Conservation (phyloP, 2,329 filamentous ascomycete genomes). For the Fusarium vanettenii region DNA sequence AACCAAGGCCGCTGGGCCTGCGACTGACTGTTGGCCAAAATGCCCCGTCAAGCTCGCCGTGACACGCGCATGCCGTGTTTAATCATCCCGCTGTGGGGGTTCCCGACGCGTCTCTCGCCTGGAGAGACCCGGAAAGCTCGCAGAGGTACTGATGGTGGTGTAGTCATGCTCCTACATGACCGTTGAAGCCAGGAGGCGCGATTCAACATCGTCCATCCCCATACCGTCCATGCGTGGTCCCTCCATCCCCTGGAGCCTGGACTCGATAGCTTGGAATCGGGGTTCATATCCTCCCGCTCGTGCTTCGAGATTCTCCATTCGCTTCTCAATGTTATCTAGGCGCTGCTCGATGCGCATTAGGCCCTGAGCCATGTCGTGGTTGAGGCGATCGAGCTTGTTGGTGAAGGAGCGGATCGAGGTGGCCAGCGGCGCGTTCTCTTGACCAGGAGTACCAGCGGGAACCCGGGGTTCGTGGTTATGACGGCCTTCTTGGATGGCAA, state of each 20-base stretch:
- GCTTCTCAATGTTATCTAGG: conserved; percentile 64
- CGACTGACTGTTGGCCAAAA: conserved; percentile 2
- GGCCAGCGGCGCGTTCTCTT: conserved; percentile 68
- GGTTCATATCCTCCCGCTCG: conserved; percentile 57
- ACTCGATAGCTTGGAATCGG: conserved; percentile 58
- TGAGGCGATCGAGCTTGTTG: conserved; percentile 70
- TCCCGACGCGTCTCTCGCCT: conserved; percentile 6
- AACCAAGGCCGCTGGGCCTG: conserved; percentile 8
- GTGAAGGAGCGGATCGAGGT: conserved; percentile 68
- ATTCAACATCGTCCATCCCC: conserved; percentile 59
- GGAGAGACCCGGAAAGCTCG: conserved; percentile 6
- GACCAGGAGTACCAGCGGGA: conserved; percentile 63
- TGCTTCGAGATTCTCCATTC: conserved; percentile 65
- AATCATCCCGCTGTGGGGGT: conserved; percentile 7
- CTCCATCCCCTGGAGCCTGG: conserved; percentile 56
- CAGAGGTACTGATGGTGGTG: conserved; percentile 13
- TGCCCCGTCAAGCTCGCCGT: neutral
- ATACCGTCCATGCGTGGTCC: conserved; percentile 56
- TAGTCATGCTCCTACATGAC: conserved; percentile 53
- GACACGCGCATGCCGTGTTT: conserved; percentile 14
- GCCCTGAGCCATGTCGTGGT: conserved; percentile 66
- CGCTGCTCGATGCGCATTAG: conserved; percentile 63
- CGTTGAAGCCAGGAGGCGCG: conserved; percentile 55
- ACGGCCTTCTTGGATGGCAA: conserved; percentile 68
- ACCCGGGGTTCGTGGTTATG: conserved; percentile 72